Evolutionary conservation across 2,329 filamentous ascomycete genomes (phyloP).

Genomic region (Xylariaceae sp.): DNA sequence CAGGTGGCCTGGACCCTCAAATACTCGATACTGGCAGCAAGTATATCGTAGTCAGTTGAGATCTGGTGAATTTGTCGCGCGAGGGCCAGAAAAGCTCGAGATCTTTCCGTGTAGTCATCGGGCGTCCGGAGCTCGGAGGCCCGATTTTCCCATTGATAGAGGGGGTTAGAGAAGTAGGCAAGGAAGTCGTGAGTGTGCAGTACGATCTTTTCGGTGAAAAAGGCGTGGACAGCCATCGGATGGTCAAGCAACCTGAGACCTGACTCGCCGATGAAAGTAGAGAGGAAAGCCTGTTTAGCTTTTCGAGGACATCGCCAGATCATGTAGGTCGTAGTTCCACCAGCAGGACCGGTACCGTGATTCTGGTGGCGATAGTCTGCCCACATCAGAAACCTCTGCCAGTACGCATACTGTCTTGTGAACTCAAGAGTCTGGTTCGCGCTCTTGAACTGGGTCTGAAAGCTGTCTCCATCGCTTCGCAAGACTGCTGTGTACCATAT

Average conservation of each 20-base stretch:
- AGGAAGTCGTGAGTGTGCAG: slow-evolving; percentile 3
- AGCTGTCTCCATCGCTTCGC: background rate
- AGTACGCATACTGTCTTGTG: background rate
- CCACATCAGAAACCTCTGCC: background rate
- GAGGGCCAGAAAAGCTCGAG: slow-evolving; percentile 4
- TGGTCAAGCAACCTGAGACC: slow-evolving; percentile 5
- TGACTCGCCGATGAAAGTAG: background rate
- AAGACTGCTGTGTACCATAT: background rate
- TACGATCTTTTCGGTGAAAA: slow-evolving; percentile 5
- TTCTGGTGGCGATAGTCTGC: background rate
- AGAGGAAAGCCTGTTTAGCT: background rate
- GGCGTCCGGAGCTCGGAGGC: slow-evolving; percentile 8
- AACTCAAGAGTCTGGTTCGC: background rate
- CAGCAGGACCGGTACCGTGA: background rate
- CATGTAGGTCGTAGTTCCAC: background rate
- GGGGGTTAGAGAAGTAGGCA: background rate
- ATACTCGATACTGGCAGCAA: slow-evolving; percentile 3
- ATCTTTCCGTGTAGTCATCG: slow-evolving; percentile 4
- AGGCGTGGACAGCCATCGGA: slow-evolving; percentile 6
- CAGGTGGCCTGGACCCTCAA: slow-evolving; percentile 2
- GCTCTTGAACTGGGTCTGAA: background rate
- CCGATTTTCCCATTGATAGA: slow-evolving; percentile 6
- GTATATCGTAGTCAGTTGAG: slow-evolving; percentile 8
- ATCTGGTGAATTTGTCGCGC: slow-evolving; percentile 8
- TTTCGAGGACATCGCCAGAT: background rate